Percentiles rank a stretch among this genome's conserved stretches.
phyloP scores from a whole-genome alignment of 2,329 filamentous ascomycete species.

The Diaporthe sp. region DNA sequence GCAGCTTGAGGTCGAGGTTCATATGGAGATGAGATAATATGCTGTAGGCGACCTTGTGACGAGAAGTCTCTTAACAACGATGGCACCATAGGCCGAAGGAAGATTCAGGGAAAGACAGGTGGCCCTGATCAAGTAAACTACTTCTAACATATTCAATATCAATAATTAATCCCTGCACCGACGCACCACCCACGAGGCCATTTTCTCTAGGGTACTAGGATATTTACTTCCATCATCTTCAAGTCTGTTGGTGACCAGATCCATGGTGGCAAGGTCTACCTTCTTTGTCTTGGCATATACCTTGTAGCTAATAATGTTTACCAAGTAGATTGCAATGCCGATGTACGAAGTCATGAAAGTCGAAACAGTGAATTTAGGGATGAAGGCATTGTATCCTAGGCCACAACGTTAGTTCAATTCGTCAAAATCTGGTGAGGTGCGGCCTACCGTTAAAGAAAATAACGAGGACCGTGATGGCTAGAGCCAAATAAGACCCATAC shows the following conservation, averaged over 20 bases:
- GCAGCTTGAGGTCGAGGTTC: background rate
- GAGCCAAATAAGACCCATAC: conserved; percentile 49
- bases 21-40: too few relatives aligned
- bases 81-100: background rate
- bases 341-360: conserved; percentile 71
- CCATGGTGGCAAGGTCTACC: conserved; percentile 61
- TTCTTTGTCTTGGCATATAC: conserved; percentile 66
- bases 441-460: conserved; percentile 68
- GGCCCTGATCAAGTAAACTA: background rate
- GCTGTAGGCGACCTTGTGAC: too few relatives aligned
- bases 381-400: background rate
- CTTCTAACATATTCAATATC: background rate
- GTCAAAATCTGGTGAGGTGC: conserved; percentile 41
- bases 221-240: background rate
- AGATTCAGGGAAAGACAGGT: background rate
- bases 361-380: conserved; percentile 62
- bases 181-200: background rate
- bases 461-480: conserved; percentile 49
- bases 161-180: background rate
- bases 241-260: conserved; percentile 63
- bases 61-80: too few relatives aligned
- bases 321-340: conserved; percentile 53
- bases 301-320: conserved; percentile 75
- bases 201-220: background rate
- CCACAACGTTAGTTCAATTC: conserved; percentile 62